Conservation (phyloP, 371 early-diverging fungal species). For the Circinella umbellata region DNA sequence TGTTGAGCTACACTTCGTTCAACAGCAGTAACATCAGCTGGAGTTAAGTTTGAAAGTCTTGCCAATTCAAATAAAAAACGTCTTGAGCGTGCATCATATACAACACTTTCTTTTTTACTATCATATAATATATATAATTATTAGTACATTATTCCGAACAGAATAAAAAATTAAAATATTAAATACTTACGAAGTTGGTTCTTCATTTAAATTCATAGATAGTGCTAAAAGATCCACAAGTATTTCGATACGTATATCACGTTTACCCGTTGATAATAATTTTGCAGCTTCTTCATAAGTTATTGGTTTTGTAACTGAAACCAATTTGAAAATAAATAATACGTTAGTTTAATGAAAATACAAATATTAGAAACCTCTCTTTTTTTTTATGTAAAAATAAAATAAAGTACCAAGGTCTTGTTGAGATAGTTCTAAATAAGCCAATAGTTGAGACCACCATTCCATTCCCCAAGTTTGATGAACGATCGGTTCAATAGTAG, state of each 20-base stretch:
- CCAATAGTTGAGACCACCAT: slow-evolving; percentile 32
- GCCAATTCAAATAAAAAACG: slow-evolving; percentile 38
- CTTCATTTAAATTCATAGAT: slow-evolving; percentile 22
- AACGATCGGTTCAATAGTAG: slow-evolving; percentile 18
- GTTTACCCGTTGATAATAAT: slow-evolving; percentile 12
- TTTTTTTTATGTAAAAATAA: background rate
- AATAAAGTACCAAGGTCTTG: slow-evolving; percentile 25
- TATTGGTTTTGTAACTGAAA: slow-evolving; percentile 12
- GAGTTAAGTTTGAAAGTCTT: slow-evolving; percentile 19
- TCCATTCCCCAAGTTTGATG: slow-evolving; percentile 28
- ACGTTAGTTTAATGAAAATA: no score
- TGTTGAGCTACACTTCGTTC: slow-evolving; percentile 51
- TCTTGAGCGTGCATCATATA: slow-evolving; percentile 50
- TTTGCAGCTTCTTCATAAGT: slow-evolving; percentile 23
- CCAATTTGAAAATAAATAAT: no score
- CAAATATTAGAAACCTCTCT: no score
- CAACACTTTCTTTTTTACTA: slow-evolving; percentile 13
- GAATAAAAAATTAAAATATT: no score
- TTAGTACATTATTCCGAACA: no score
- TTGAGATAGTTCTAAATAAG: slow-evolving; percentile 32
- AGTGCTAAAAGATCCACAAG: slow-evolving; percentile 38
- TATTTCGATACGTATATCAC: slow-evolving; percentile 47
- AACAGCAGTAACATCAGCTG: slow-evolving; percentile 36
- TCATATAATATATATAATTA: no score
- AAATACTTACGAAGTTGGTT: background rate